Conservation (phyloP, 2,329 filamentous ascomycete genomes). For the Colletotrichum lini region DNA sequence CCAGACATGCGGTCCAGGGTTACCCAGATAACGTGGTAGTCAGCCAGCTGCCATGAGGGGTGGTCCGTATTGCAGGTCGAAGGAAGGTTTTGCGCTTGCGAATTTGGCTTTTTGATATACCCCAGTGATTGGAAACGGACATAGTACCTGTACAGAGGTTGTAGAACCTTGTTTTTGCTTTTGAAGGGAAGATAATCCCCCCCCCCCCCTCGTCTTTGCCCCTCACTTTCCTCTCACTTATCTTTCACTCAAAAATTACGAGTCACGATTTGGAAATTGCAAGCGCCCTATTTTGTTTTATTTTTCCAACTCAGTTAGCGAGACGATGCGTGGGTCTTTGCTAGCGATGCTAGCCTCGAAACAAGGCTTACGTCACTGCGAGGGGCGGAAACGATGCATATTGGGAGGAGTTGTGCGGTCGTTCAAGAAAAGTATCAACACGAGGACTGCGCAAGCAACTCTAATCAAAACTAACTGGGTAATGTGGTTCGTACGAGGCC, state of each 20-base stretch:
- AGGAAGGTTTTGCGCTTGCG: constrained; percentile 1
- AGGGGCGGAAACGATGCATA: constrained; percentile 1
- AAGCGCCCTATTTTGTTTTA: neutral
- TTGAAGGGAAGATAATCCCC: neutral
- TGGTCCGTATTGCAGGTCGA: neutral
- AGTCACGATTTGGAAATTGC: constrained; percentile 1
- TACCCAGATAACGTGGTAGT: constrained; percentile 64
- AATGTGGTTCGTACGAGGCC: neutral
- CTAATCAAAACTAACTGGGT: constrained; percentile 8
- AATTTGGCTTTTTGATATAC: constrained; percentile 38
- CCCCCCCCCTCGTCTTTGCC: neutral
- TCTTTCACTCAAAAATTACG: neutral
- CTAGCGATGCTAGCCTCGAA: neutral
- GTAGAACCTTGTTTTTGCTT: neutral
- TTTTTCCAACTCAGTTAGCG: neutral
- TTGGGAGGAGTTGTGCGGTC: constrained; percentile 10
- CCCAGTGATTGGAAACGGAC: constrained; percentile 25
- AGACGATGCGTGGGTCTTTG: neutral
- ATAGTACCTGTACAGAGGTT: constrained; percentile 5
- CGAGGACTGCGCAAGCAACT: constrained; percentile 38
- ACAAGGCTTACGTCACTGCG: neutral
- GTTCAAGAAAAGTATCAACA: constrained; percentile 14
- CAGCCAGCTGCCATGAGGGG: neutral
- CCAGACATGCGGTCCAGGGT: constrained; percentile 63
- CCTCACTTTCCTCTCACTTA: neutral